Base-by-base conservation (phyloP, 805 yeast genomes). In the Peterozyma xylosa region DNA sequence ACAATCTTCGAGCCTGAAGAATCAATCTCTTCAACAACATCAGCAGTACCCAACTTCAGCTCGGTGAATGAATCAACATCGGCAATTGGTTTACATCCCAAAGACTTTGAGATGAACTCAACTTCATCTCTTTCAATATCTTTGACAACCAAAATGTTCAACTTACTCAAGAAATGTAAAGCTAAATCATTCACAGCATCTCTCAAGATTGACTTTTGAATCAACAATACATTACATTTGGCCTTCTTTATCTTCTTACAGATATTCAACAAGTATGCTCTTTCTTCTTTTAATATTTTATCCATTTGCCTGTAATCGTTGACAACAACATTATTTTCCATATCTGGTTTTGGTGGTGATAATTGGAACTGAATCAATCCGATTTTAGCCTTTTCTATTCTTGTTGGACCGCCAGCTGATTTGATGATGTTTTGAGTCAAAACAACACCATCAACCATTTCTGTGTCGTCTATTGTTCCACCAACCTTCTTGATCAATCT, bases 271-370 rank as follows among this genome's bases (percentile, higher is more conserved):
- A 93, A 70, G 62, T 93, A 93, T 29, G 96, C 93, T 62, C 99
- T 82, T 73, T 93, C 99, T 68, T 93, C 99, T 61, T 95, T 93
- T 60, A 93, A 73, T 54, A 93, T 93, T 70, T 91, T 93, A 67
- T 93, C 99, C 99, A 93, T 93, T 67, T 93, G 99, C 66, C 99
- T 80, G 71, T 93, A 93, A 65, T 93, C 99, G 60, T 86, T 93
- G 44, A 93, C 98, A 46, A 93, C 96, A 41, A 93, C 91, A 60
- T 90, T 91, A 65, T 93, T 93, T 69, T 93, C 99, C 84, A 95
- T 84, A 60, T 89, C 97, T 16, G 97, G 97, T 62, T 89, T 89
- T 52, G 97, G 97, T 18, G 97, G 96, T 16, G 96, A 87, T 50
- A 89, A 76, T 72, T 86, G 99, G 71, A 86, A 93, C 71, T 89